Conservation (phyloP, 257 asterid species). For the Nicotiana sylvestris region DNA sequence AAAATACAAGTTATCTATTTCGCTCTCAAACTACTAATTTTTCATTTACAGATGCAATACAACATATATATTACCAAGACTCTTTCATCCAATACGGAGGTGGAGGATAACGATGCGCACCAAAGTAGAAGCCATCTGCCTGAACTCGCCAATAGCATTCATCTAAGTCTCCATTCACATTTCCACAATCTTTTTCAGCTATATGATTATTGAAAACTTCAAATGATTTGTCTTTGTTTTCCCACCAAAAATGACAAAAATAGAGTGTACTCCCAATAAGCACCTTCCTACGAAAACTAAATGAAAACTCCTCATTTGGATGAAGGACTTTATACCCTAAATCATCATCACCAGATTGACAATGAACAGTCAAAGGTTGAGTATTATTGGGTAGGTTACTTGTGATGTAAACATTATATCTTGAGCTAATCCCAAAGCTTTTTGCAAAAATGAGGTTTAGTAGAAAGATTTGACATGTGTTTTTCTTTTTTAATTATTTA, state of each 20-base stretch:
- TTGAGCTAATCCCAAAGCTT: not conserved
- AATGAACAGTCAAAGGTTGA: not conserved
- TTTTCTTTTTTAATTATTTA: too few relatives aligned
- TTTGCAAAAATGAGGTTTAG: not conserved
- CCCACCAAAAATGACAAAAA: too few relatives aligned
- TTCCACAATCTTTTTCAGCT: slow-evolving; percentile 9
- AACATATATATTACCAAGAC: not conserved
- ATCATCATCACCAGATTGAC: too few relatives aligned
- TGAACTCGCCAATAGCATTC: slow-evolving; percentile 10
- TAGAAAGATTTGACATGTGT: too few relatives aligned
- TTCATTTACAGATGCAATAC: not conserved
- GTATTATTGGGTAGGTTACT: not conserved
- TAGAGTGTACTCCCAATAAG: too few relatives aligned
- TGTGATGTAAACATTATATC: not conserved
- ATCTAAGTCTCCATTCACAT: not conserved
- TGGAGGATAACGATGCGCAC: slow-evolving; percentile 1
- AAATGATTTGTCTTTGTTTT: not conserved
- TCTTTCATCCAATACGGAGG: not conserved
- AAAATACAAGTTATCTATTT: not conserved
- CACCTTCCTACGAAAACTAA: too few relatives aligned
- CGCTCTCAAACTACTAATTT: not conserved
- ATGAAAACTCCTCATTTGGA: too few relatives aligned
- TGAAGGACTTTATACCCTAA: too few relatives aligned
- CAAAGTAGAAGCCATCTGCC: slow-evolving; percentile 6
- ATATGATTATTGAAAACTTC: not conserved